Conservation (phyloP, 352 stramenopile species). For the Albugo laibachii region DNA sequence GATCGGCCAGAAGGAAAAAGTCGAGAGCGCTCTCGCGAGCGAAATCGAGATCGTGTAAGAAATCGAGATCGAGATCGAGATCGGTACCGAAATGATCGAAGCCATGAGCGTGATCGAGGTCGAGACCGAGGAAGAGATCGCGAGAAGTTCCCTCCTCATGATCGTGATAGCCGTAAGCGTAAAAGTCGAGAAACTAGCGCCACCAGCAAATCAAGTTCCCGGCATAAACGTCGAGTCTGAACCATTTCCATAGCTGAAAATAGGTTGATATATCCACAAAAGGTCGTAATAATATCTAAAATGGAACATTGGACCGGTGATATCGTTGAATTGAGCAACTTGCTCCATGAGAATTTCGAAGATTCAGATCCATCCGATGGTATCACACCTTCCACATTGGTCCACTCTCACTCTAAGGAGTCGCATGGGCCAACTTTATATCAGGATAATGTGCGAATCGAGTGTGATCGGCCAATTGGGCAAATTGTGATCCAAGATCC, state of each 20-base stretch:
- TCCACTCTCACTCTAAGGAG: too few relatives aligned
- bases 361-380: too few relatives aligned
- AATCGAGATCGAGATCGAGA: conserved; percentile 5
- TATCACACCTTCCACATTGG: too few relatives aligned
- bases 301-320: too few relatives aligned
- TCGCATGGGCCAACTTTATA: too few relatives aligned
- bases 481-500: conserved; percentile 36
- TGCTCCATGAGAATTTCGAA: too few relatives aligned
- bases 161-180: conserved; percentile 46
- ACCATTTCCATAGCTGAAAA: too few relatives aligned
- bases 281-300: too few relatives aligned
- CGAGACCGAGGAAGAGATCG: conserved; percentile 18
- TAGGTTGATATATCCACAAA: too few relatives aligned
- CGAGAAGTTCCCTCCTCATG: conserved; percentile 23
- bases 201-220: conserved; percentile 4
- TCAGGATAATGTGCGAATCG: conserved; percentile 3
- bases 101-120: conserved; percentile 11
- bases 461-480: conserved; percentile 33
- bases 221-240: conserved; percentile 2
- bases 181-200: conserved; percentile 27
- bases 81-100: conserved; percentile 14
- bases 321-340: too few relatives aligned
- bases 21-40: not conserved
- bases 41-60: not conserved
- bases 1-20: not conserved